Base-by-base conservation (phyloP, 2,329 filamentous ascomycete species). In the Neophaeococcomyces mojaviensis region DNA sequence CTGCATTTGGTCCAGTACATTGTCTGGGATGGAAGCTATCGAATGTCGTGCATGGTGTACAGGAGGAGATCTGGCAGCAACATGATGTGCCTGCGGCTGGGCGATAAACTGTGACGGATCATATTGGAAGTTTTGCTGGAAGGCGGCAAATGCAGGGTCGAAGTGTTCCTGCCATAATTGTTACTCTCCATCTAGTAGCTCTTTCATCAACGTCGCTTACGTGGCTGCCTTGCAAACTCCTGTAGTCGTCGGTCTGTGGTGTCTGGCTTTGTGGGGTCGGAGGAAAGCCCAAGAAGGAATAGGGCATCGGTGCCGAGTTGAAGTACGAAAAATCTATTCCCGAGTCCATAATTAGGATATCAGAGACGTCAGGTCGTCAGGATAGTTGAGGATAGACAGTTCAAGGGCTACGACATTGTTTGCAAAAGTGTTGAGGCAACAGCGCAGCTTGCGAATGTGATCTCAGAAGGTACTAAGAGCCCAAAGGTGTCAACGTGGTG, bases 321-420 rank as follows among this genome's bases (percentile, higher is more conserved):
- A 72, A 79, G 61, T 74, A 78, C 44, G 69, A 67, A 61, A 77
- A 80, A 55, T 80, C 75, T 76, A 81, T 80, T 20, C 39, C 39
- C 51, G 55, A 10, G n/a, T 42, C 30, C 42, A 45, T 45, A 15
- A 10, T 45, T n/a, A 37, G 18, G 35, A 37, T n/a, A n/a, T n/a
- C n/a, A n/a, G n/a, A n/a, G n/a, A n/a, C n/a, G n/a, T n/a, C n/a
- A n/a, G n/a, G n/a, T n/a, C n/a, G n/a, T n/a, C n/a, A n/a, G n/a
- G n/a, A n/a, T n/a, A n/a, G n/a, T n/a, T n/a, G n/a, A n/a, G n/a
- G n/a, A n/a, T n/a, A n/a, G n/a, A n/a, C n/a, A n/a, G n/a, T n/a
- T n/a, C n/a, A n/a, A n/a, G n/a, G n/a, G n/a, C n/a, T n/a, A n/a
- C n/a, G n/a, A n/a, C n/a, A n/a, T n/a, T n/a, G n/a, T n/a, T n/a